Conservation (phyloP, 805 yeast species). For the Wickerhamomyces strasburgensis region DNA sequence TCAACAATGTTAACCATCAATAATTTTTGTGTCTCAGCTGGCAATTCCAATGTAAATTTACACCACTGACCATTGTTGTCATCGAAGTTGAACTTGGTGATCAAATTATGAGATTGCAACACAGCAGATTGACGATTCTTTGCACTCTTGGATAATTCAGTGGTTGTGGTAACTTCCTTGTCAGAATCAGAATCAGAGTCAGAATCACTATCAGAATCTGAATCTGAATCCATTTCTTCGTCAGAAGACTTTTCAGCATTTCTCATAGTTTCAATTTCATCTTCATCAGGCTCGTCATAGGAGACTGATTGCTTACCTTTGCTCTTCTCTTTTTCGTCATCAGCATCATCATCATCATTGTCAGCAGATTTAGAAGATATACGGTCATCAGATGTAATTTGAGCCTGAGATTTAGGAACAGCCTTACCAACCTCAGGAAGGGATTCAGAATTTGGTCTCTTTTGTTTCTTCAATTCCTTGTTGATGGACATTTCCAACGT, state of each 20-base stretch:
- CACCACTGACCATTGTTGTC: conserved; percentile 90
- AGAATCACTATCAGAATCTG: conserved; percentile 27
- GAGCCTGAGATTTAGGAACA: conserved; percentile 50
- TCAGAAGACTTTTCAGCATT: conserved; percentile 74
- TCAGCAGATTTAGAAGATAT: conserved; percentile 30
- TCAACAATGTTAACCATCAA: conserved; percentile 97
- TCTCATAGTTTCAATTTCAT: conserved; percentile 85
- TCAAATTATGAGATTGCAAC: conserved; percentile 63
- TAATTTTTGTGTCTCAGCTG: conserved; percentile 84
- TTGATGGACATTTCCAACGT: conserved; percentile 67
- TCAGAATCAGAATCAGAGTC: conserved; percentile 37
- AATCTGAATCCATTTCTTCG: conserved; percentile 48
- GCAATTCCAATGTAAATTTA: conserved; percentile 76
- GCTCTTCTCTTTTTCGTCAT: conserved; percentile 51
- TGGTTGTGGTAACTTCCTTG: conserved; percentile 23
- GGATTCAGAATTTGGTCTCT: conserved; percentile 44
- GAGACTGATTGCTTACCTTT: conserved; percentile 84
- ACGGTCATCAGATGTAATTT: conserved; percentile 33
- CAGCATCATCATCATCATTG: conserved; percentile 54
- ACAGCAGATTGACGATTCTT: conserved; percentile 84
- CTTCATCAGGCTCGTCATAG: conserved; percentile 94
- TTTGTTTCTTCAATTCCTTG: conserved; percentile 80
- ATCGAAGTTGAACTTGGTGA: conserved; percentile 83
- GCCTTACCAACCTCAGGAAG: conserved; percentile 68
- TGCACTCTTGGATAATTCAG: conserved; percentile 53